Evolutionary conservation across 352 stramenopile species (phyloP).

Genomic region (Pythium aristosporum): DNA sequence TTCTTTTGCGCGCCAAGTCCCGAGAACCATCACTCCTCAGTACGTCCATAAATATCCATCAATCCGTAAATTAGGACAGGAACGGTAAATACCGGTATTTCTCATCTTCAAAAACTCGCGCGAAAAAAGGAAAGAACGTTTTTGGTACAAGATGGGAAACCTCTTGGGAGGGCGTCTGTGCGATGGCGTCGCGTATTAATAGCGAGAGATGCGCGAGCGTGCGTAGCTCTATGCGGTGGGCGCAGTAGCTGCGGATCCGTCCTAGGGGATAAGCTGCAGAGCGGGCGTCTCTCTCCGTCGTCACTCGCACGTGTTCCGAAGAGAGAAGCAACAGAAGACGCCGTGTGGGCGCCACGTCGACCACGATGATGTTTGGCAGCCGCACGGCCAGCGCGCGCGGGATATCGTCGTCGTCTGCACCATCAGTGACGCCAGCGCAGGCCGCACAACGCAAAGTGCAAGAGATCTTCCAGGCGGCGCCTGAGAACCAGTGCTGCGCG

Average conservation of each 20-base stretch:
- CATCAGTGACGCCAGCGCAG: constrained; percentile 98
- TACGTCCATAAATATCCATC: neutral
- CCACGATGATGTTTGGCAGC: constrained; percentile 30
- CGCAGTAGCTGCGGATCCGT: neutral
- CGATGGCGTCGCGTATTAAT: constrained; percentile 1
- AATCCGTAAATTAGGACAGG: neutral
- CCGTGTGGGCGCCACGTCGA: neutral
- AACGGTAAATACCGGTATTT: constrained; percentile 10
- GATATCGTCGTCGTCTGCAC: constrained; percentile 90
- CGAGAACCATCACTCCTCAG: constrained; percentile 10
- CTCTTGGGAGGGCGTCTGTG: neutral
- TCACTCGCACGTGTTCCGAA: neutral
- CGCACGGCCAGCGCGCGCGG: constrained; percentile 20
- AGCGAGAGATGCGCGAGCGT: neutral
- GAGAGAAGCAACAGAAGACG: neutral
- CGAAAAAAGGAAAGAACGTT: neutral
- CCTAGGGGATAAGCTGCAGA: neutral
- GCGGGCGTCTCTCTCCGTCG: neutral
- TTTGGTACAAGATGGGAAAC: neutral
- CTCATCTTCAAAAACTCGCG: neutral
- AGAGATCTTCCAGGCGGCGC: constrained; percentile 52
- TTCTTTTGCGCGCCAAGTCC: constrained; percentile 15
- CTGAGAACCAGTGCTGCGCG: constrained; percentile 74
- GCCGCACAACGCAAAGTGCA: constrained; percentile 60
- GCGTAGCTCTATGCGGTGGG: neutral